phyloP scores from a whole-genome alignment of 1,284 basidiomycete genomes.

The Ustilago loliicola region DNA sequence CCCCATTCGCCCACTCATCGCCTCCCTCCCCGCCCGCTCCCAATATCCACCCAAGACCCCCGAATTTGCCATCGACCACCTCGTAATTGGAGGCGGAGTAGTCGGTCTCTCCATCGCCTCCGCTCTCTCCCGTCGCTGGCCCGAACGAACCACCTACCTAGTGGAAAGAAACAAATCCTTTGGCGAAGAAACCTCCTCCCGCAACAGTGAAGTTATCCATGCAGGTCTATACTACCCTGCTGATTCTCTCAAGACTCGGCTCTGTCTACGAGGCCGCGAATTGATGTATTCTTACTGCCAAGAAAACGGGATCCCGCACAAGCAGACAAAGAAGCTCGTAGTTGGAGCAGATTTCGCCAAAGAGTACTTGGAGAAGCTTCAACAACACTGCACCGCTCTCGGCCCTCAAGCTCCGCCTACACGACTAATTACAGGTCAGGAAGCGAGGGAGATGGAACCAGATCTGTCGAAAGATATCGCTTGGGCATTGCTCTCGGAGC shows the following conservation, averaged over 20 bases:
- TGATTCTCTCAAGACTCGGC: constrained; percentile 84
- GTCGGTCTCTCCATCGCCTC: constrained; percentile 90
- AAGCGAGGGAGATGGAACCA: constrained; percentile 84
- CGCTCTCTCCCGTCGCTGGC: constrained; percentile 79
- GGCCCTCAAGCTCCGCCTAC: constrained; percentile 70
- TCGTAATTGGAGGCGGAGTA: constrained; percentile 92
- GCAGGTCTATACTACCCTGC: constrained; percentile 81
- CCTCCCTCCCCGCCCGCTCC: constrained; percentile 43
- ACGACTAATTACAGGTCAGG: constrained; percentile 80
- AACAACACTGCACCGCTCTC: constrained; percentile 49
- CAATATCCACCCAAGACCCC: constrained; percentile 72
- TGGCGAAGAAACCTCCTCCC: constrained; percentile 74
- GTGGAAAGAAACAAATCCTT: constrained; percentile 80
- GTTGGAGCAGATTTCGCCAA: constrained; percentile 64
- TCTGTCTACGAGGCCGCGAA: constrained; percentile 88
- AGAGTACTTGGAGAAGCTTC: constrained; percentile 54
- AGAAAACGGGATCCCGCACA: constrained; percentile 77
- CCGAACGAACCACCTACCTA: constrained; percentile 82
- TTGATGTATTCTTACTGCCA: constrained; percentile 85
- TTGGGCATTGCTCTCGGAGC: constrained; percentile 83
- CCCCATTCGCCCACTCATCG: constrained; percentile 38
- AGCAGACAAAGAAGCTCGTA: constrained; percentile 81
- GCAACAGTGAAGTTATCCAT: constrained; percentile 96
- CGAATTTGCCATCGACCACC: constrained; percentile 83
- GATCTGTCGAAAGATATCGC: constrained; percentile 80